Conservation (phyloP, 2,329 filamentous ascomycete genomes). For the Tolypocladium pustulatum region DNA sequence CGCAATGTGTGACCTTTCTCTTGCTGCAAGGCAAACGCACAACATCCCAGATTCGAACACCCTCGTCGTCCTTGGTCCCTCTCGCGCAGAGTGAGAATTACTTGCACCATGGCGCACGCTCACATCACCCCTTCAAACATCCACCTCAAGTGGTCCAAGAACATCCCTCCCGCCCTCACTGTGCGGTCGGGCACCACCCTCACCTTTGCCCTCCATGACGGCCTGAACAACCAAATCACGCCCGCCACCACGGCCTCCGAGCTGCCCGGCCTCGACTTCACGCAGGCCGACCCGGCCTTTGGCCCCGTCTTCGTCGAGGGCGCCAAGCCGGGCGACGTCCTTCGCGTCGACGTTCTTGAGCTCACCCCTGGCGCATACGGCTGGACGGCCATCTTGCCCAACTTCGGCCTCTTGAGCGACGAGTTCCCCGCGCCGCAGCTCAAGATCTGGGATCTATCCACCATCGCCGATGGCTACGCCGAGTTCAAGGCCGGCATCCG, state of each 20-base stretch:
- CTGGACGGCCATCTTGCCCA: slow-evolving; percentile 41
- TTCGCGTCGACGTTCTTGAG: slow-evolving; percentile 38
- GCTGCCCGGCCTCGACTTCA: slow-evolving; percentile 28
- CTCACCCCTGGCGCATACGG: slow-evolving; percentile 35
- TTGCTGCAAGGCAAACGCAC: not conserved
- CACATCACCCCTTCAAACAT: slow-evolving; percentile 17
- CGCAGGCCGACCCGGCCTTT: slow-evolving; percentile 34
- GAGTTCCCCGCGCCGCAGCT: slow-evolving; percentile 32
- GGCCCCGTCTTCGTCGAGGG: slow-evolving; percentile 38
- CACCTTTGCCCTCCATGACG: slow-evolving; percentile 38
- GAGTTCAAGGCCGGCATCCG: slow-evolving; percentile 36
- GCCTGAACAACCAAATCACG: slow-evolving; percentile 38
- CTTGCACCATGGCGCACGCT: slow-evolving; percentile 4
- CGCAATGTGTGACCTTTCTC: not conserved
- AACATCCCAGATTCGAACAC: not conserved
- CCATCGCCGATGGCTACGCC: slow-evolving; percentile 15
- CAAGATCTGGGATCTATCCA: slow-evolving; percentile 36
- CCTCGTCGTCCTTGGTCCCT: not conserved
- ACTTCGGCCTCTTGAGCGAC: slow-evolving; percentile 37
- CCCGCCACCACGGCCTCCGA: slow-evolving; percentile 27
- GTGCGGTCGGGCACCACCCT: slow-evolving; percentile 35
- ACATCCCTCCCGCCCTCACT: slow-evolving; percentile 31
- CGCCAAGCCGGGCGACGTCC: slow-evolving; percentile 38
- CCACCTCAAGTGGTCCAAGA: slow-evolving; percentile 38
- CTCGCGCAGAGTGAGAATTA: too few species aligned